Conservation (phyloP, 2,329 filamentous ascomycete genomes). For the Xylogone sp. region DNA sequence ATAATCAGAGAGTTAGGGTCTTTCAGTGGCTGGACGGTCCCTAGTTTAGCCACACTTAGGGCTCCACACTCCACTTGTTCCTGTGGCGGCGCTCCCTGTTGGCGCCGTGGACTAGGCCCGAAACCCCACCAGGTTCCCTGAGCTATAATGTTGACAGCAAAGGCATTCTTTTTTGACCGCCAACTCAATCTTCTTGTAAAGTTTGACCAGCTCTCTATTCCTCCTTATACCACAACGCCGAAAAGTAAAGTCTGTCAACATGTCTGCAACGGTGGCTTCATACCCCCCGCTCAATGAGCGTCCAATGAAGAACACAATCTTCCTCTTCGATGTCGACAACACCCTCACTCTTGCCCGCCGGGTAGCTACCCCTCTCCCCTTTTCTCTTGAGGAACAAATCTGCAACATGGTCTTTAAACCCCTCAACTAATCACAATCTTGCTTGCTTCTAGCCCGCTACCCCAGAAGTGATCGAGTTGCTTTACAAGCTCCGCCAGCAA, state of each 20-base stretch:
- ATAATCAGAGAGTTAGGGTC: too few species aligned
- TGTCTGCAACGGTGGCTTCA: conserved; percentile 5
- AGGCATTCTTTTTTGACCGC: not conserved
- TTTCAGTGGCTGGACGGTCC: too few species aligned
- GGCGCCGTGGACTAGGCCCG: not conserved
- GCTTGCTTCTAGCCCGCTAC: conserved; percentile 51
- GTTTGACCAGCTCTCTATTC: not conserved
- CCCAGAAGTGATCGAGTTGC: conserved; percentile 78
- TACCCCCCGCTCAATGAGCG: conserved; percentile 74
- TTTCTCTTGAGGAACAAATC: not conserved
- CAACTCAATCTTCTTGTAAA: not conserved
- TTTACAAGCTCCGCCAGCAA: conserved; percentile 78
- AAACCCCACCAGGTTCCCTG: not conserved
- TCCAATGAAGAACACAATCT: conserved; percentile 87
- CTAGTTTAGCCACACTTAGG: too few species aligned
- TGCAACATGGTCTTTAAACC: conserved; percentile 4
- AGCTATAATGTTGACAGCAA: not conserved
- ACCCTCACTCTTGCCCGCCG: conserved; percentile 81
- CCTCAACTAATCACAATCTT: conserved; percentile 14
- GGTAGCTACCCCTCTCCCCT: conserved; percentile 48
- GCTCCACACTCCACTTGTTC: too few species aligned
- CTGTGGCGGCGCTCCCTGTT: not conserved
- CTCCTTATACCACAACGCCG: too few species aligned
- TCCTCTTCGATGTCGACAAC: conserved; percentile 93
- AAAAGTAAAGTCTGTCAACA: not conserved